Evolutionary conservation across 768 basidiomycete genomes (phyloP).

Genomic region (Rhodotorula diobovata): DNA sequence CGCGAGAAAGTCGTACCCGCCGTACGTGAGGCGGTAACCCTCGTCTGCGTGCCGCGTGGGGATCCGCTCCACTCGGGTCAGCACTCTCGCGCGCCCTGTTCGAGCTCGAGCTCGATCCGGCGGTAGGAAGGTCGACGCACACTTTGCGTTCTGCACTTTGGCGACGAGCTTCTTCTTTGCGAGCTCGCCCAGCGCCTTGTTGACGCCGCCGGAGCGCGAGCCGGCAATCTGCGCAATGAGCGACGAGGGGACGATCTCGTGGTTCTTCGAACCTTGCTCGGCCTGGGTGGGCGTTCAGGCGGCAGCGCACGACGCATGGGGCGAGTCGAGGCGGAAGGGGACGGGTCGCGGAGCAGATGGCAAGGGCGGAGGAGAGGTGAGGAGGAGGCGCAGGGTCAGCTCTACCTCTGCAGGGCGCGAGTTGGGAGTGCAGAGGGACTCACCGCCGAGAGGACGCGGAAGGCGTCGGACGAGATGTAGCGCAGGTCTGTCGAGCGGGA

Average conservation of each 20-base stretch:
- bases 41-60: constrained; percentile 81
- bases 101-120: neutral
- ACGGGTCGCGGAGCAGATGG: neutral
- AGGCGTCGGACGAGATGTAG: constrained; percentile 87
- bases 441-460: constrained; percentile 92
- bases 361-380: neutral
- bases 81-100: too few relatives aligned
- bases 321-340: neutral
- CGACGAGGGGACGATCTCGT: constrained; percentile 83
- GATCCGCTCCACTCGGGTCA: neutral
- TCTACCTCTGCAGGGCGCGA: accelerated
- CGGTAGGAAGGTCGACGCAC: constrained; percentile 53
- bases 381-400: neutral
- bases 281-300: constrained; percentile 55
- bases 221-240: constrained; percentile 90
- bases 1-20: constrained; percentile 95
- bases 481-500: constrained; percentile 70
- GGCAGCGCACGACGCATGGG: neutral
- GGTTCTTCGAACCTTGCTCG: constrained; percentile 97
- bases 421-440: constrained; percentile 23
- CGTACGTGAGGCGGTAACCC: constrained; percentile 93
- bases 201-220: constrained; percentile 85
- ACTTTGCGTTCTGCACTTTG: constrained; percentile 84
- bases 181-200: constrained; percentile 81
- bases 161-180: constrained; percentile 89